Evolutionary conservation across 1,284 basidiomycete genomes (phyloP).

Genomic region (Anthracocystis panici-leucophaei): DNA sequence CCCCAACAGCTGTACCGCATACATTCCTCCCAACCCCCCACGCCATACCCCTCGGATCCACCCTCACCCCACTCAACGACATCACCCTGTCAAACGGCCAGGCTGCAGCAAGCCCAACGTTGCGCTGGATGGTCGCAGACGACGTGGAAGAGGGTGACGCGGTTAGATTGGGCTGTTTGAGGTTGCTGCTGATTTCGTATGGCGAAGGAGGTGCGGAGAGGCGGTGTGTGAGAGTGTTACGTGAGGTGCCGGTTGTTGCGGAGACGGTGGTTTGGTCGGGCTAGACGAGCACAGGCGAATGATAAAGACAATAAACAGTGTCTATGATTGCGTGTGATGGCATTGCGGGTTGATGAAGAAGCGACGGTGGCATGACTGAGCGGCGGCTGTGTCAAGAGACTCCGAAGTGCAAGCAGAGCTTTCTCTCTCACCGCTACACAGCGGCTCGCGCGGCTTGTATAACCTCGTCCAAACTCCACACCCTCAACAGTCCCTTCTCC

Average conservation of each 20-base stretch:
- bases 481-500: neutral
- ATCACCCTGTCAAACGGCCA: neutral
- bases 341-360: neutral
- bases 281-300: neutral
- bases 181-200: conserved; percentile 11
- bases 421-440: neutral
- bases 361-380: no score
- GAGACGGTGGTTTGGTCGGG: neutral
- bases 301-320: no score
- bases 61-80: conserved; percentile 1
- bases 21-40: conserved; percentile 6
- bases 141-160: neutral
- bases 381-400: no score
- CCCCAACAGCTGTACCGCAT: neutral
- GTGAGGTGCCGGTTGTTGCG: conserved; percentile 18
- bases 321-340: neutral
- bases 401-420: no score
- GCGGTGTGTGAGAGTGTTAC: conserved; percentile 3
- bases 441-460: neutral
- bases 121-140: neutral
- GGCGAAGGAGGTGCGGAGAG: neutral
- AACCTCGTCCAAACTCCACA: conserved; percentile 1
- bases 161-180: conserved; percentile 18
- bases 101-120: neutral
- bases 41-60: neutral